Conservation (phyloP, 345 rosid genomes). For the Xanthoceras sorbifolium region DNA sequence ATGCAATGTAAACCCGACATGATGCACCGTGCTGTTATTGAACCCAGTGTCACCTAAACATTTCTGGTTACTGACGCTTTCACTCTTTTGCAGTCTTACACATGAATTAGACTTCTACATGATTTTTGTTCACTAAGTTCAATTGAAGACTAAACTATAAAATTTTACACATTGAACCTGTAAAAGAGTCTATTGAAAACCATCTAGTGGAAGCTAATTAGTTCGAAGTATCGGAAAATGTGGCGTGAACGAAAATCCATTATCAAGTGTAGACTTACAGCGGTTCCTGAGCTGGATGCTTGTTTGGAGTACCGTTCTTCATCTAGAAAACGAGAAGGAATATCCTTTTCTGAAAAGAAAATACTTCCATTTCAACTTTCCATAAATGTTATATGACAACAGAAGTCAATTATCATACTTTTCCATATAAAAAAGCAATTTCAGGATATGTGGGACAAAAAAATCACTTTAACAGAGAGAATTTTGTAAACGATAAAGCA, state of each 20-base stretch:
- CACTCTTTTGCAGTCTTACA: not conserved
- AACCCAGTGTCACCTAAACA: not conserved
- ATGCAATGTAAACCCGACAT: not conserved
- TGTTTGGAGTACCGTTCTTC: slow-evolving; percentile 70
- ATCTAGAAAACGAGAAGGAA: slow-evolving; percentile 80
- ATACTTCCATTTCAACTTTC: slow-evolving; percentile 17
- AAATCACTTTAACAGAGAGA: not conserved
- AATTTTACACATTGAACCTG: not conserved
- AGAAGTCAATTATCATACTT: slow-evolving; percentile 4
- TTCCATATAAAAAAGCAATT: not conserved
- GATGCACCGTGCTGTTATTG: not conserved
- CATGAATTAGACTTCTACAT: not conserved
- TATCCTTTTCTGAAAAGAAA: slow-evolving; percentile 74
- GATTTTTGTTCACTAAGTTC: not conserved
- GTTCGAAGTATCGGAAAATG: not conserved
- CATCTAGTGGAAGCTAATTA: not conserved
- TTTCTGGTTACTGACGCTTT: not conserved
- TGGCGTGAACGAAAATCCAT: not conserved
- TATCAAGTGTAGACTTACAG: slow-evolving; percentile 41
- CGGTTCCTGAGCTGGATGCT: slow-evolving; percentile 83
- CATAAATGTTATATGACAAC: not conserved
- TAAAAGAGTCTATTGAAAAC: not conserved
- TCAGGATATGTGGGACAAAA: not conserved
- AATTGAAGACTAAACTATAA: not conserved
- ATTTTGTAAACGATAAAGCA: not conserved